Percentiles rank a stretch among this genome's conserved stretches.
phyloP scores from a whole-genome alignment of 1,284 basidiomycete genomes.

The Cryptococcus depauperatus region DNA sequence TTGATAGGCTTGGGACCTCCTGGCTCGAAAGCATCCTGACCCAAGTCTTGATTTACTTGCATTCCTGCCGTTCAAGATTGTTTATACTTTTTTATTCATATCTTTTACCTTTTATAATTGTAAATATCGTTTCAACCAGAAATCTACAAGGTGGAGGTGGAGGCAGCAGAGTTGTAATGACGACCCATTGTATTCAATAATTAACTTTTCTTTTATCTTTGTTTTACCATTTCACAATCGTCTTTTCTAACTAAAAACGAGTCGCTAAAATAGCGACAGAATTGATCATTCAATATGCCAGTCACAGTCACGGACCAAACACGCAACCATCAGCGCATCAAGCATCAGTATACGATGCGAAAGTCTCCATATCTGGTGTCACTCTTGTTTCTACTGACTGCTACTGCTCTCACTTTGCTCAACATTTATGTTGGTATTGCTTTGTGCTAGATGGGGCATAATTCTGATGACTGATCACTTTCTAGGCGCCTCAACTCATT shows the following conservation, averaged over 20 bases:
- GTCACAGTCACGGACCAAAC: conserved; percentile 5
- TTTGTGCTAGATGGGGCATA: not conserved
- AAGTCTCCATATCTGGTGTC: conserved; percentile 42
- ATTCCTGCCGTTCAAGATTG: not conserved
- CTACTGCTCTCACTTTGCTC: conserved; percentile 37
- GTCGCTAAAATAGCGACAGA: not conserved
- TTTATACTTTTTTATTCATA: no score
- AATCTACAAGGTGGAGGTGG: no score
- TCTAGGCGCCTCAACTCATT: conserved; percentile 36
- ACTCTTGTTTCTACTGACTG: conserved; percentile 35
- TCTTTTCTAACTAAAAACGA: not conserved
- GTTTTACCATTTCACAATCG: not conserved
- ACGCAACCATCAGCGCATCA: conserved; percentile 6
- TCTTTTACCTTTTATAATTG: no score
- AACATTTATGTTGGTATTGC: conserved; percentile 37
- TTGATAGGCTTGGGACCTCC: conserved; percentile 41
- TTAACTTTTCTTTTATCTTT: not conserved
- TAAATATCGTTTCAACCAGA: no score
- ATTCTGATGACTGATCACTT: conserved; percentile 4
- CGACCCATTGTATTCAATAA: no score
- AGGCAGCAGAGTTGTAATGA: no score
- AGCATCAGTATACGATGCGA: conserved; percentile 27
- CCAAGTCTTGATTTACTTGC: not conserved
- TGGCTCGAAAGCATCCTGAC: no score
- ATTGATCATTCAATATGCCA: conserved; percentile 9